A percentile compares a stretch with the other conserved stretches of the same genome.
Conservation (phyloP, 2,329 filamentous ascomycete species). For the Thelonectria olida region DNA sequence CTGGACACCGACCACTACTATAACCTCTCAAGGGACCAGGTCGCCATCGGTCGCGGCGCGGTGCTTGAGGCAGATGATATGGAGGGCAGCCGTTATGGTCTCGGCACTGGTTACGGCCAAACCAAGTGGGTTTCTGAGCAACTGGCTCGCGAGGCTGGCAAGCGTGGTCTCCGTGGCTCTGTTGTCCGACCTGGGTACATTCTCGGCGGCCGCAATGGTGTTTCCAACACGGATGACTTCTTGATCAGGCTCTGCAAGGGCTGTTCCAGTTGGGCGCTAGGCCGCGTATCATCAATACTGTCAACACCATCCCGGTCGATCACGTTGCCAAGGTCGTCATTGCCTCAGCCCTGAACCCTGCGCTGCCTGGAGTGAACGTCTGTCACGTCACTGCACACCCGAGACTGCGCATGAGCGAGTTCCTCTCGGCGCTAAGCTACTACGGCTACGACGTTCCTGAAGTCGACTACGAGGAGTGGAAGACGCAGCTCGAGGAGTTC, state of each 20-base stretch:
- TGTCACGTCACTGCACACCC: slow-evolving; percentile 84
- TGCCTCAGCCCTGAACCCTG: slow-evolving; percentile 71
- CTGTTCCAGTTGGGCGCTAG: slow-evolving; percentile 79
- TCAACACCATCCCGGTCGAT: slow-evolving; percentile 88
- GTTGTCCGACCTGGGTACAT: slow-evolving; percentile 89
- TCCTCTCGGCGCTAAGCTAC: slow-evolving; percentile 71
- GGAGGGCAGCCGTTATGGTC: slow-evolving; percentile 75
- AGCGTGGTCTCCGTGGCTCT: slow-evolving; percentile 79
- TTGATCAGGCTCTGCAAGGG: slow-evolving; percentile 87
- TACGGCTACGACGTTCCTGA: slow-evolving; percentile 81
- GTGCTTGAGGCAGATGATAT: slow-evolving; percentile 84
- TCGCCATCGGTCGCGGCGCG: slow-evolving; percentile 65
- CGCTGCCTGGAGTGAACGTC: slow-evolving; percentile 65
- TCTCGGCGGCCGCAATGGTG: slow-evolving; percentile 77
- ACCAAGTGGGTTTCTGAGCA: slow-evolving; percentile 81
- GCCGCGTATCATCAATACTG: slow-evolving; percentile 82
- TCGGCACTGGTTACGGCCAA: slow-evolving; percentile 90
- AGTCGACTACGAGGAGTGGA: slow-evolving; percentile 68
- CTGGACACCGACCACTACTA: slow-evolving; percentile 87
- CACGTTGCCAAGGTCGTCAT: slow-evolving; percentile 84
- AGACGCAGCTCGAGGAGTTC: slow-evolving; percentile 38
- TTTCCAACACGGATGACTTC: slow-evolving; percentile 88
- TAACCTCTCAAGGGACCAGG: slow-evolving; percentile 66
- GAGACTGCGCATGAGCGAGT: slow-evolving; percentile 80
- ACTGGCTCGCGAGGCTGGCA: slow-evolving; percentile 80